phyloP scores from a whole-genome alignment of 495 filamentous ascomycete species.

The Penicillium soppii region DNA sequence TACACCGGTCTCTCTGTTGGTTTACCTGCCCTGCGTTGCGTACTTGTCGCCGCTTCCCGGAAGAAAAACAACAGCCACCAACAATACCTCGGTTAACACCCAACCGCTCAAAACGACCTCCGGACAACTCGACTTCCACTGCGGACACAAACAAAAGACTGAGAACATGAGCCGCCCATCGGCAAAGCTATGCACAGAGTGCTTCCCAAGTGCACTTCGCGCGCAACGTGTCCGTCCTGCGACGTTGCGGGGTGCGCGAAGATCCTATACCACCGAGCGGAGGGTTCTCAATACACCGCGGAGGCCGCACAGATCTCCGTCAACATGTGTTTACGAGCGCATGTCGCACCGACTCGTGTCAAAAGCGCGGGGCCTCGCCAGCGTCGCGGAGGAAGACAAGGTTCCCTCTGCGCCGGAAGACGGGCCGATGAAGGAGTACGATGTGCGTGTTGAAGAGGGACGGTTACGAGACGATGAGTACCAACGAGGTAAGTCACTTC shows the following conservation, averaged over 20 bases:
- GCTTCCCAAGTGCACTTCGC: conserved; percentile 32
- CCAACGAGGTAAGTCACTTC: conserved; percentile 71
- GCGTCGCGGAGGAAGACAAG: conserved; percentile 7
- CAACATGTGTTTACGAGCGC: background rate
- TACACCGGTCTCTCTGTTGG: background rate
- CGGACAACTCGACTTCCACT: background rate
- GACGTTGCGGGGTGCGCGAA: conserved; percentile 12
- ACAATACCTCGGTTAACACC: conserved; percentile 29
- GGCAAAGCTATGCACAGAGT: conserved; percentile 35
- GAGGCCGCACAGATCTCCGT: background rate
- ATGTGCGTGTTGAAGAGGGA: conserved; percentile 69
- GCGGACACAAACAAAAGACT: background rate
- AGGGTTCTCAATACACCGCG: background rate
- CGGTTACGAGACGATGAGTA: conserved; percentile 82
- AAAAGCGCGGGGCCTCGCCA: conserved; percentile 20
- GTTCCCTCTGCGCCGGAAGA: conserved; percentile 18
- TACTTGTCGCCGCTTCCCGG: conserved; percentile 4
- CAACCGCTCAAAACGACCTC: conserved; percentile 4
- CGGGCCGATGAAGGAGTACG: conserved; percentile 86
- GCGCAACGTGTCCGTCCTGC: conserved; percentile 21
- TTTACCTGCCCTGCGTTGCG: background rate
- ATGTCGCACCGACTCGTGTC: background rate
- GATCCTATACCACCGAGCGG: conserved; percentile 11
- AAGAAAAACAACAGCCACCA: conserved; percentile 21
- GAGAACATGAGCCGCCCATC: conserved; percentile 36